Evolutionary conservation across 2,329 filamentous ascomycete species (phyloP).

Genomic region (Tolypocladium nubicola): DNA sequence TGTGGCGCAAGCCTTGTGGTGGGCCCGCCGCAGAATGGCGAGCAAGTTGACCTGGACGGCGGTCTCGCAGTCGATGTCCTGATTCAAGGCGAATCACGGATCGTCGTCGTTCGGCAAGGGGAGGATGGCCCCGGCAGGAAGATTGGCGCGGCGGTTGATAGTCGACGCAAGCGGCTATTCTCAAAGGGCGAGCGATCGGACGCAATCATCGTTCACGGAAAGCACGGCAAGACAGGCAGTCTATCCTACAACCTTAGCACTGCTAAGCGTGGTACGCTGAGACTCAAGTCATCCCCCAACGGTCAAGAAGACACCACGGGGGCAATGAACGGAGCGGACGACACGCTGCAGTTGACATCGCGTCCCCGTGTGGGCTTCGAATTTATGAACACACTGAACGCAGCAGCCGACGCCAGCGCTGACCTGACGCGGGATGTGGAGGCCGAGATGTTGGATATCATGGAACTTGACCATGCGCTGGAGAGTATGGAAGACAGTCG

Average conservation of each 20-base stretch:
- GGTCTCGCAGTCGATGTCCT: conserved; percentile 42
- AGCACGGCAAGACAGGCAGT: conserved; percentile 24
- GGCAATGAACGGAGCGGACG: conserved; percentile 8
- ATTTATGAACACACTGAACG: conserved; percentile 40
- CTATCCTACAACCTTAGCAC: conserved; percentile 41
- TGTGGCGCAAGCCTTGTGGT: conserved; percentile 38
- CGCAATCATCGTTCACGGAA: conserved; percentile 46
- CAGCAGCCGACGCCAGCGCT: conserved; percentile 40
- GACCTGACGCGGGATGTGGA: conserved; percentile 45
- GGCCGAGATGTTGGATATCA: conserved; percentile 52
- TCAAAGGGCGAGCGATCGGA: conserved; percentile 30
- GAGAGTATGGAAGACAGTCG: conserved; percentile 42
- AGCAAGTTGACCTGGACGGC: conserved; percentile 14
- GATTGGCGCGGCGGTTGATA: conserved; percentile 25
- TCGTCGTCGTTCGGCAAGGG: conserved; percentile 44
- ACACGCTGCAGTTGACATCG: conserved; percentile 13
- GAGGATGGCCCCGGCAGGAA: conserved; percentile 35
- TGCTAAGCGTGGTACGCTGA: conserved; percentile 26
- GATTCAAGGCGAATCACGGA: conserved; percentile 42
- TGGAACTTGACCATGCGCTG: conserved; percentile 53
- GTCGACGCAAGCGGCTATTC: conserved; percentile 22
- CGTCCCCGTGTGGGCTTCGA: conserved; percentile 30
- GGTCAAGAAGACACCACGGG: conserved; percentile 12
- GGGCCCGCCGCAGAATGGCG: conserved; percentile 16
- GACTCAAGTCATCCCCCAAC: conserved; percentile 17